These are phyloP conservation scores for Kuraishia ogatae DNA, from an alignment of 805 yeast genomes.

Conservation along the genomic window DNA sequence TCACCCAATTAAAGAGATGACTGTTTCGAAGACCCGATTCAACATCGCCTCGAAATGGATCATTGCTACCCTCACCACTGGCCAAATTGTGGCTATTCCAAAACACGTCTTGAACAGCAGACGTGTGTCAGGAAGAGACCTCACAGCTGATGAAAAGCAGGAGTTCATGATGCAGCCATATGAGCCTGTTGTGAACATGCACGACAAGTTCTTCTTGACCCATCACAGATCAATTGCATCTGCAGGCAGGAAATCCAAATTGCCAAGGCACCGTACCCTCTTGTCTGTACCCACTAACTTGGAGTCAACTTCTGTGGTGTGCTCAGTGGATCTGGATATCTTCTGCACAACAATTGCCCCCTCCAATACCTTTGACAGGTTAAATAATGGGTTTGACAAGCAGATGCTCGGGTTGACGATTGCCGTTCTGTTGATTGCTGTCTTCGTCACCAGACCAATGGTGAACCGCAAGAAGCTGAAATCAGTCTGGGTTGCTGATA, in stretches of 20 bases:
- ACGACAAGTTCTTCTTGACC: constrained; percentile 39
- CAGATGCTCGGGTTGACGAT: constrained; percentile 55
- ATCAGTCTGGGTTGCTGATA: constrained; percentile 32
- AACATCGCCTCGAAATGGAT: constrained; percentile 67
- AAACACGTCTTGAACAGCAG: constrained; percentile 61
- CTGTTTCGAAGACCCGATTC: constrained; percentile 47
- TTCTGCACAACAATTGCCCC: constrained; percentile 78
- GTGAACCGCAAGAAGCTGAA: constrained; percentile 46
- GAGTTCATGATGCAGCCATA: constrained; percentile 59
- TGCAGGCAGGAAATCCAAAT: not conserved
- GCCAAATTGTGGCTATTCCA: constrained; percentile 65
- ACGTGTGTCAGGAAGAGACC: constrained; percentile 47
- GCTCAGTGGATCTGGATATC: constrained; percentile 49
- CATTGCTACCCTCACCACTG: constrained; percentile 46
- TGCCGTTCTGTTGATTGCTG: constrained; percentile 34
- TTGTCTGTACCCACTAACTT: constrained; percentile 52
- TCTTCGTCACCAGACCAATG: constrained; percentile 46
- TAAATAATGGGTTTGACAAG: constrained; percentile 62
- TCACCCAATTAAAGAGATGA: constrained; percentile 41
- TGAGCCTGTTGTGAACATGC: constrained; percentile 48
- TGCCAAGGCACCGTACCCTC: constrained; percentile 17
- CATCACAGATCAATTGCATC: constrained; percentile 37
- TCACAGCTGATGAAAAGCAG: constrained; percentile 41
- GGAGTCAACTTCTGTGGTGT: constrained; percentile 74
- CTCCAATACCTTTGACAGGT: constrained; percentile 72